Evolutionary conservation across 2,329 filamentous ascomycete species (phyloP), one percentile per base, ranked within the genome.

Genomic region (Purpureocillium lavendulum): DNA sequence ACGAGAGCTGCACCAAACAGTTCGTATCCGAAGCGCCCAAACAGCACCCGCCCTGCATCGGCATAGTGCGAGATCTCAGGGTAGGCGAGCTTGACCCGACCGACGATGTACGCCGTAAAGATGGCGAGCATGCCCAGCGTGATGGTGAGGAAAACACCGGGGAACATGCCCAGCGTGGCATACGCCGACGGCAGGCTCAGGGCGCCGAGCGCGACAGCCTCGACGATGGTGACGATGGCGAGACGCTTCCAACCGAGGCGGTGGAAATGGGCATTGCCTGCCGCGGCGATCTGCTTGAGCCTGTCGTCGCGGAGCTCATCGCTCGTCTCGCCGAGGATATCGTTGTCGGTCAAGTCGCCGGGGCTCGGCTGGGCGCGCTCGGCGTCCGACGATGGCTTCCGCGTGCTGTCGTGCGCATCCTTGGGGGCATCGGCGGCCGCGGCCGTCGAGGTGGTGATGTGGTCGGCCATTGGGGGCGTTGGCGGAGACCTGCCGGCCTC

Each of bases 1-100:
- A 72, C 62, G 49, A 82, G 79, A 44, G 72, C 77, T 45, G 65
- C 58, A 16, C 77, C 79, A 33, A 83, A 63, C 21, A 86, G 46
- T 53, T 82, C 77, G 44, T 77, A 73, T 1, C 77, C 80, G 31
- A 74, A 62, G 18, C 60, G 63, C 6, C 83, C 82, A 40, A 68
- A 65, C 35, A 86, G 63, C 32, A 84, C 64, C 33, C 71, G 64
- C 3, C 79, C 81, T 11, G 77, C 81, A 50, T 87, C 82, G 16
- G 79, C 77, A 54, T 84, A 83, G 50, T 75, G 78, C 32, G 73
- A 69, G 38, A 84, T 69, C 13, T 76, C 61, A 2, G 80, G 78
- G 48, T 57, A 65, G 40, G 60, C 65, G 49, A 71, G 51, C 56
- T 71, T 71, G 46, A 68, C 62, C 51, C 67, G 61, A 28, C 67